Evolutionary conservation across 768 basidiomycete genomes (phyloP), one percentile per base, ranked within the genome.

Genomic region (Botryobasidium botryosum): DNA sequence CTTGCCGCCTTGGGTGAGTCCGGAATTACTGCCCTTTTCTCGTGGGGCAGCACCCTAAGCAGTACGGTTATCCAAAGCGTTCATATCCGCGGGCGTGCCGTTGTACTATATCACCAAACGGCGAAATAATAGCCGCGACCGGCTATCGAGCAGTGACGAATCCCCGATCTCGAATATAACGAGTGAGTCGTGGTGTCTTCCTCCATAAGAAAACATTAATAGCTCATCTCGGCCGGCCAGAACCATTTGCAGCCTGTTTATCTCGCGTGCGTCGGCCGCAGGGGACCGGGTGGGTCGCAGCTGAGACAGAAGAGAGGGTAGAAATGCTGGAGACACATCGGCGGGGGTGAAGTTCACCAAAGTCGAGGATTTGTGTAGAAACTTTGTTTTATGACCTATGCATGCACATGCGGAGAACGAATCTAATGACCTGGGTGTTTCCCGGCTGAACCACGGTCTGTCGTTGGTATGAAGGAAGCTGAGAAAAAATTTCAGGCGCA

Each of bases 1-100:
- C 59, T 84, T 5, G 77, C 88, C 6, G 91, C 88, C 5, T 67
- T 94, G 45, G 79, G 88, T 90, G 53, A 46, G 72, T 63, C 18
- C 24, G 40, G 12, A 28, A 15, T 37, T 39, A 20, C 42, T 32
- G 18, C 48, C 26, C 50, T 33, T 25, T n/a, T n/a, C n/a, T n/a
- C 32, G 38, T 26, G 50, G 35, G 41, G 23, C 35, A 24, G 15
- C 32, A 32, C 26, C 7, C 5, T n/a, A 29, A 35, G 8, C n/a
- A 40, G 41, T 47, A 35, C 37, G 33, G 18, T 31, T 13, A 40
- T 15, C 1, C 23, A 36, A 53, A 87, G 84, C 70, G 3, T 90
- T 90, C 52, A 74, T 90, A 12, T 64, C 76, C 28, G 72, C 72
- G 46, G 86, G 86, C 5, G 63, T 90, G 40, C 86, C 86, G 1